Conservation (phyloP, 2,329 filamentous ascomycete genomes). For the Exophiala spinifera region DNA sequence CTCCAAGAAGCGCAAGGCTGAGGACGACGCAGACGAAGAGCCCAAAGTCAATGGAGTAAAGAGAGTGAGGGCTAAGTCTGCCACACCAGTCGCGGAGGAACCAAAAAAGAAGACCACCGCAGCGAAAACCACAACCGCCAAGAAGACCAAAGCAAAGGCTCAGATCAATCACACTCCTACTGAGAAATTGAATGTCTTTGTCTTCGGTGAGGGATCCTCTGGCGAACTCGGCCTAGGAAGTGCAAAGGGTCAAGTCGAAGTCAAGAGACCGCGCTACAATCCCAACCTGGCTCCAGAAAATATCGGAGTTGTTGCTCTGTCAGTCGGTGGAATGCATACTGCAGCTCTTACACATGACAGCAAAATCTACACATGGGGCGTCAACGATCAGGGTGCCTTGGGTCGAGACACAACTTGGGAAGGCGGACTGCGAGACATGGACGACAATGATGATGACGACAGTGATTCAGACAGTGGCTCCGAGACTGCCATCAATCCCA, state of each 20-base stretch:
- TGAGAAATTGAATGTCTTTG: conserved; percentile 64
- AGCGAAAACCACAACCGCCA: conserved; percentile 14
- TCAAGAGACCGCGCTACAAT: conserved; percentile 70
- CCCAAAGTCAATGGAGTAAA: conserved; percentile 21
- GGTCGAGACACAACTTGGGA: conserved; percentile 66
- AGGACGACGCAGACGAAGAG: conserved; percentile 19
- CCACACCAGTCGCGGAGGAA: neutral
- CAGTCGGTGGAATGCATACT: conserved; percentile 72
- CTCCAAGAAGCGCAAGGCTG: conserved; percentile 26
- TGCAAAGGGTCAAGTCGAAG: conserved; percentile 59
- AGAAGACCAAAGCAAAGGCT: conserved; percentile 21
- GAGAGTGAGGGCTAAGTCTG: conserved; percentile 9
- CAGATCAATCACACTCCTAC: conserved; percentile 65
- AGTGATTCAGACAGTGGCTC: conserved; percentile 42
- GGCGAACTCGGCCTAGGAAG: conserved; percentile 76
- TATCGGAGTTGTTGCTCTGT: conserved; percentile 52
- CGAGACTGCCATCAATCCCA: conserved; percentile 66
- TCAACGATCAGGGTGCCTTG: conserved; percentile 77
- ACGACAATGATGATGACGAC: conserved; percentile 35
- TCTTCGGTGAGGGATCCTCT: conserved; percentile 72
- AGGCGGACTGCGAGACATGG: conserved; percentile 32
- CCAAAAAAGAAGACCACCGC: conserved; percentile 7
- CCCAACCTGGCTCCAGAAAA: conserved; percentile 54
- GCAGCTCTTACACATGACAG: conserved; percentile 73
- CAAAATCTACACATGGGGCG: conserved; percentile 81